Conservation (phyloP, 306 rosid genomes). For the Leucaena leucocephala region DNA sequence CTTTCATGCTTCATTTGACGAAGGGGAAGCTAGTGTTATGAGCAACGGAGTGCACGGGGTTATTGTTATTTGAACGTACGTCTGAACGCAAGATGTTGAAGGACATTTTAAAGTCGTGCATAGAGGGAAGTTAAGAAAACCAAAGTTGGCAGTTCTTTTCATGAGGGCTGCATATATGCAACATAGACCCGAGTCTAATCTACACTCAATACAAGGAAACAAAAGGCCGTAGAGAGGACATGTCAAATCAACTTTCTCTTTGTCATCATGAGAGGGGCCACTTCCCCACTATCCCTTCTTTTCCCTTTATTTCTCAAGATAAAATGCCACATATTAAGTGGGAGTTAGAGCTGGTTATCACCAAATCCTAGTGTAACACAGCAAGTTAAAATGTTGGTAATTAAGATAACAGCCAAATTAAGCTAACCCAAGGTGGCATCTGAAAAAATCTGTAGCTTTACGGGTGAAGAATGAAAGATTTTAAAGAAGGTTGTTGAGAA, state of each 20-base stretch:
- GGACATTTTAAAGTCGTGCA: slow-evolving; percentile 31
- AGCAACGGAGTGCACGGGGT: slow-evolving; percentile 1
- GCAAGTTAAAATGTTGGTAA: slow-evolving; percentile 1
- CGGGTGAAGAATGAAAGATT: neutral
- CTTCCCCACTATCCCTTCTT: slow-evolving; percentile 5
- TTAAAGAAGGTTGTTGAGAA: slow-evolving; percentile 48
- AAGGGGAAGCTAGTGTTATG: neutral
- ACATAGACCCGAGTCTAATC: slow-evolving; percentile 32
- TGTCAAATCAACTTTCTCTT: slow-evolving; percentile 41
- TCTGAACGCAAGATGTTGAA: neutral
- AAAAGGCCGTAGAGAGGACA: slow-evolving; percentile 35
- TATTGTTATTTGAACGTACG: slow-evolving; percentile 30
- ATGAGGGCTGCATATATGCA: neutral
- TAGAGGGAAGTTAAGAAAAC: slow-evolving; percentile 5
- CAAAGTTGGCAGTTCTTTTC: slow-evolving; percentile 41
- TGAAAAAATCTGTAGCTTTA: neutral
- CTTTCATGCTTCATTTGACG: neutral
- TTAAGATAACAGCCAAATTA: neutral
- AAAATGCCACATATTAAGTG: neutral
- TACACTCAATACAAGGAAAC: slow-evolving; percentile 47
- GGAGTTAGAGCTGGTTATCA: neutral
- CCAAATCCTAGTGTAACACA: neutral
- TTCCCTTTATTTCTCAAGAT: too few relatives aligned
- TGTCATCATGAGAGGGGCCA: neutral
- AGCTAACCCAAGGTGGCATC: neutral